Percentiles rank a stretch among this genome's conserved stretches.
phyloP scores from a whole-genome alignment of 441 rosid genomes.

The Cnidoscolus chayamansa region DNA sequence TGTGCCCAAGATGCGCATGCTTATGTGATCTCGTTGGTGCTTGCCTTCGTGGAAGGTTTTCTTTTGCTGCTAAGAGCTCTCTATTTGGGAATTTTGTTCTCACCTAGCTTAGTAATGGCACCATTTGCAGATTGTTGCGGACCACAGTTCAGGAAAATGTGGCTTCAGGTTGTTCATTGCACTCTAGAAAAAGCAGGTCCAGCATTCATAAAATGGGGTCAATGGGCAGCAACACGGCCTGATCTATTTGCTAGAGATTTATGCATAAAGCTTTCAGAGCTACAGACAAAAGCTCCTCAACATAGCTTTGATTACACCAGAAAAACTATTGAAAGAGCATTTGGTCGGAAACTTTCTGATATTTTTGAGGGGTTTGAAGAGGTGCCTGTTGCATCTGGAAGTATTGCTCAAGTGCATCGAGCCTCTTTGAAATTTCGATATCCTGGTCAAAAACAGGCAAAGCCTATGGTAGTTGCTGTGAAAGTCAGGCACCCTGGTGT shows the following conservation, averaged over 20 bases:
- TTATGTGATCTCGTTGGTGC: conserved; percentile 45
- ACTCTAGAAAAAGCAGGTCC: conserved; percentile 94
- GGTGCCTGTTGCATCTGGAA: conserved; percentile 90
- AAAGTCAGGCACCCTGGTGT: conserved; percentile 99
- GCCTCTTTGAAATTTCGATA: conserved; percentile 76
- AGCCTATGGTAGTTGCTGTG: conserved; percentile 83
- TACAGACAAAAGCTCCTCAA: conserved; percentile 81
- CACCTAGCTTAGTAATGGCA: conserved; percentile 73
- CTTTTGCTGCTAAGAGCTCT: conserved; percentile 66
- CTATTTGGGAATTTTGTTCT: conserved; percentile 66
- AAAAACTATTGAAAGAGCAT: conserved; percentile 77
- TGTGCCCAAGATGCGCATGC: conserved; percentile 71
- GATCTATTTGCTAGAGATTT: conserved; percentile 93
- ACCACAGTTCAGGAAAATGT: conserved; percentile 55
- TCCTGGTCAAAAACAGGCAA: conserved; percentile 59
- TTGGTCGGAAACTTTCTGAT: conserved; percentile 81
- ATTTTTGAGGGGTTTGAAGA: conserved; percentile 89
- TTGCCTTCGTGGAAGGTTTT: conserved; percentile 54
- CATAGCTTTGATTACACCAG: conserved; percentile 84
- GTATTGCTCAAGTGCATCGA: conserved; percentile 96
- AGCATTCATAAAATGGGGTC: conserved; percentile 99
- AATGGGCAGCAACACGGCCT: conserved; percentile 99
- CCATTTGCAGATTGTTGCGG: conserved; percentile 66
- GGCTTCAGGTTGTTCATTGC: conserved; percentile 72
- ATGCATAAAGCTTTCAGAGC: conserved; percentile 80